Conservation (phyloP, 768 basidiomycete genomes). For the Kwoniella newhampshirensis region DNA sequence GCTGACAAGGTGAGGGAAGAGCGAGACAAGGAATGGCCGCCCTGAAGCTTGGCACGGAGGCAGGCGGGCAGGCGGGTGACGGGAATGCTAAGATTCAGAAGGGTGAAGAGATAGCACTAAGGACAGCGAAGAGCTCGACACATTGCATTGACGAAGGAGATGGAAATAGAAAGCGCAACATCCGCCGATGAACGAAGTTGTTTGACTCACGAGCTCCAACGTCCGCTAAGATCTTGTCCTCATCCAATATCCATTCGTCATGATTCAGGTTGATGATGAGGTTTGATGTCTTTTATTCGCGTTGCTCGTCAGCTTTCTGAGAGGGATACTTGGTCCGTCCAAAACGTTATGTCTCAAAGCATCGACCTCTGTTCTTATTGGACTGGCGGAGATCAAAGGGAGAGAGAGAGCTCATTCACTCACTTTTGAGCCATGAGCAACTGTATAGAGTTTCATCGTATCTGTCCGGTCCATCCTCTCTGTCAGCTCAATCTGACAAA, state of each 20-base stretch:
- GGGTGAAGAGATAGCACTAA: too few species aligned
- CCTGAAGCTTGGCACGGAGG: neutral
- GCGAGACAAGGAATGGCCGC: neutral
- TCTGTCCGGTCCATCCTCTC: constrained; percentile 60
- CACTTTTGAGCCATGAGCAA: constrained; percentile 93
- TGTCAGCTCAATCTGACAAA: too few species aligned
- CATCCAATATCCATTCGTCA: constrained; percentile 83
- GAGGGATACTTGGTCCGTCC: too few species aligned
- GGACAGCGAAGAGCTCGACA: too few species aligned
- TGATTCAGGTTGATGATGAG: constrained; percentile 96
- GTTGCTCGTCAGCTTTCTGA: too few species aligned
- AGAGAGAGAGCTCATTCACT: constrained; percentile 8
- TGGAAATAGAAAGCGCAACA: neutral
- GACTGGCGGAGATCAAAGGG: neutral
- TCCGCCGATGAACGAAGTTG: too few species aligned
- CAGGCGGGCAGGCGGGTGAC: neutral
- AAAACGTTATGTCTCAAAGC: too few species aligned
- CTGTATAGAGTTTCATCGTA: constrained; percentile 89
- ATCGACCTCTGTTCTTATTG: neutral
- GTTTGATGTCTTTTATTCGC: constrained; percentile 75
- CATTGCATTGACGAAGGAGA: too few species aligned
- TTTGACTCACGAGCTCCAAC: constrained; percentile 76
- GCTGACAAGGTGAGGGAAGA: neutral
- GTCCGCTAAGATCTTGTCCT: constrained; percentile 64
- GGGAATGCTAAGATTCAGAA: neutral